Evolutionary conservation across 1,139 yeast genomes (phyloP), one percentile per base, ranked within the genome.

Genomic region (Blastobotrys indianensis): DNA sequence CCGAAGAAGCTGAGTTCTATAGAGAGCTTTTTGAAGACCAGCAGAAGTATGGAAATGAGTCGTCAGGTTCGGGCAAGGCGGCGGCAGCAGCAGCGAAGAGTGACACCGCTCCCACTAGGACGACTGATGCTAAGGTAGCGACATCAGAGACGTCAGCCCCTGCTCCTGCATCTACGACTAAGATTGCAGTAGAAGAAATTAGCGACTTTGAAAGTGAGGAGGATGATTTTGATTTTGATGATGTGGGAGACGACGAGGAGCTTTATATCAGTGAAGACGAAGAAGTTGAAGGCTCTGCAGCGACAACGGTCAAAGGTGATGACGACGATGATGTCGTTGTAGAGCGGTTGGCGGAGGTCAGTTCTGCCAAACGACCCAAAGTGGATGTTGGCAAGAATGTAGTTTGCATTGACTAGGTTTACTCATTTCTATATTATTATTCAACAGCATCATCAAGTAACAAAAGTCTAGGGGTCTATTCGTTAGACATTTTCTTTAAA

Each of bases 1-100:
- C 40, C 12, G 47, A 44, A 10, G 47, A 44, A n/a, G 43, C 43
- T 3, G 43, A 44, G 20, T 44, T 39, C 31, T 44, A 44, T 30
- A 25, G n/a, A 8, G 44, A 44, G 6, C 30, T 39, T 25, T 25
- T 39, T 7, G 39, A 43, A 13, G 32, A 28, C 17, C 36, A 41
- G 29, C 13, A 25, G 11, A 41, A 20, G 13, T 15, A 34, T 33
- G 33, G 39, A 12, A 13, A 30, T 9, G 12, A 6, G 4, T 20
- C 25, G 6, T 20, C 25, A 20, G 25, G 25, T 7, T 20, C 25
- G 4, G 25, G 25, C 7, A 20, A 20, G n/a, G n/a, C n/a, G n/a
- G n/a, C n/a, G n/a, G n/a, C n/a, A n/a, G n/a, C n/a, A 20, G 25
- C 25, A 20, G 25, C 25, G 6, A 20, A 20, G 25, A 30, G 36